Evolutionary conservation across 352 stramenopile genomes (phyloP).

Genomic region (Chrysophaeum taylorii): DNA sequence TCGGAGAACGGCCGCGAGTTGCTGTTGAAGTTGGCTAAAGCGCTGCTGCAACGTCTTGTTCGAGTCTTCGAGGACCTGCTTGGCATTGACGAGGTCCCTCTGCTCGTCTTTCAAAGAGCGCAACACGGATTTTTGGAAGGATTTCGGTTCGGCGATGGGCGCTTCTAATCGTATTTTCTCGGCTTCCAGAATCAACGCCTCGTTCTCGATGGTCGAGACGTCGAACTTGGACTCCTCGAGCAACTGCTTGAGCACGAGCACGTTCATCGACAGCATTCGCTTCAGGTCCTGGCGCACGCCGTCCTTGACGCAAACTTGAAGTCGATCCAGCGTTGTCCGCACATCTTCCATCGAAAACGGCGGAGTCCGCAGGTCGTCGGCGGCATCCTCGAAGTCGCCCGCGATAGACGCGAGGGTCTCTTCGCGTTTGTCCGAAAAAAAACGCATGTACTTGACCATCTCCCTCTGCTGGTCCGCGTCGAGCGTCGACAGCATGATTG

Average conservation of each 20-base stretch:
- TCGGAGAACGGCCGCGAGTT: background rate
- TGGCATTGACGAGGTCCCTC: background rate
- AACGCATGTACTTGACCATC: constrained; percentile 12
- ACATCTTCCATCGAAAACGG: background rate
- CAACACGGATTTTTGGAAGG: background rate
- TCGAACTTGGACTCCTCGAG: constrained; percentile 1
- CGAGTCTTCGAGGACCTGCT: background rate
- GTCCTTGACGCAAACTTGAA: constrained; percentile 12
- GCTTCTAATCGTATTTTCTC: background rate
- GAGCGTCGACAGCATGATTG: too few relatives aligned
- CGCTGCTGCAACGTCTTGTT: constrained; percentile 10
- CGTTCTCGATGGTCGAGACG: constrained; percentile 11
- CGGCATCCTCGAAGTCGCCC: constrained; percentile 7
- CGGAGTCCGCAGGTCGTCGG: background rate
- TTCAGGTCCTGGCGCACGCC: background rate
- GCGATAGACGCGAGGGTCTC: background rate
- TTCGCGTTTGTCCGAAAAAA: constrained; percentile 4
- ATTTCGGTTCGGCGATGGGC: background rate
- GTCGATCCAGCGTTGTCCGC: background rate
- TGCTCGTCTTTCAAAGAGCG: background rate
- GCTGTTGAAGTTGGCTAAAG: background rate
- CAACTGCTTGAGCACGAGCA: constrained; percentile 6
- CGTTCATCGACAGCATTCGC: constrained; percentile 5
- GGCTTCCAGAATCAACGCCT: background rate
- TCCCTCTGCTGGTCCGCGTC: too few relatives aligned